phyloP scores from a whole-genome alignment of 495 filamentous ascomycete genomes.

The Bacidia rubella region DNA sequence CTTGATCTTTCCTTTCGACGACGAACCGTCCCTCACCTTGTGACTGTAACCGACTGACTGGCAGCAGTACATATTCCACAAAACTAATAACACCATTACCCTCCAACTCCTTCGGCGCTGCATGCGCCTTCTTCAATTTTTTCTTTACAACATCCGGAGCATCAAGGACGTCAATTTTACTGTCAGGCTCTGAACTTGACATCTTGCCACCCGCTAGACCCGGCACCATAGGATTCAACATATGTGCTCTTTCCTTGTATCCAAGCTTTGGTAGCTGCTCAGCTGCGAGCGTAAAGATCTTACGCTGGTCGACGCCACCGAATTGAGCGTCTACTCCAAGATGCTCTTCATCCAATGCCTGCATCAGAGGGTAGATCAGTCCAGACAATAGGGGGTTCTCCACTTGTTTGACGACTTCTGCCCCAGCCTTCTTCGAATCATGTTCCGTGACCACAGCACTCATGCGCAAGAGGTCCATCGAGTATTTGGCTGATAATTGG shows the following conservation, averaged over 20 bases:
- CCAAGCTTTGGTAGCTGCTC: conserved; percentile 60
- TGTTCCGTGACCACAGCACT: conserved; percentile 43
- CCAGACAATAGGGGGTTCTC: conserved; percentile 61
- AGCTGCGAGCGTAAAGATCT: conserved; percentile 72
- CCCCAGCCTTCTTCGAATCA: conserved; percentile 75
- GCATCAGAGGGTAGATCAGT: conserved; percentile 78
- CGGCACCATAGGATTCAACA: conserved; percentile 85
- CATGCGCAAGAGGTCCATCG: conserved; percentile 62
- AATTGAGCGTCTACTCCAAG: conserved; percentile 73
- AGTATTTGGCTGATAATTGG: conserved; percentile 51
- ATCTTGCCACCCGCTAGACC: conserved; percentile 78
- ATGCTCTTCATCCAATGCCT: conserved; percentile 85
- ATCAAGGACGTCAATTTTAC: conserved; percentile 88
- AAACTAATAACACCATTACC: conserved; percentile 77
- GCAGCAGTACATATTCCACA: conserved; percentile 73
- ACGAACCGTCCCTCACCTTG: conserved; percentile 41
- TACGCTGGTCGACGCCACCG: conserved; percentile 67
- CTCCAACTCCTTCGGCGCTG: conserved; percentile 59
- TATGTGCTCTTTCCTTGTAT: conserved; percentile 61
- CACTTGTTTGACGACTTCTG: conserved; percentile 87
- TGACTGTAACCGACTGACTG: conserved; percentile 39
- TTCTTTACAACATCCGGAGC: conserved; percentile 50
- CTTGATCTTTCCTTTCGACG: conserved; percentile 47
- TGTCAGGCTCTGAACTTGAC: conserved; percentile 49
- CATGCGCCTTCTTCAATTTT: conserved; percentile 75